Evolutionary conservation across 1,284 basidiomycete species (phyloP).

Genomic region (Trametes versicolor): DNA sequence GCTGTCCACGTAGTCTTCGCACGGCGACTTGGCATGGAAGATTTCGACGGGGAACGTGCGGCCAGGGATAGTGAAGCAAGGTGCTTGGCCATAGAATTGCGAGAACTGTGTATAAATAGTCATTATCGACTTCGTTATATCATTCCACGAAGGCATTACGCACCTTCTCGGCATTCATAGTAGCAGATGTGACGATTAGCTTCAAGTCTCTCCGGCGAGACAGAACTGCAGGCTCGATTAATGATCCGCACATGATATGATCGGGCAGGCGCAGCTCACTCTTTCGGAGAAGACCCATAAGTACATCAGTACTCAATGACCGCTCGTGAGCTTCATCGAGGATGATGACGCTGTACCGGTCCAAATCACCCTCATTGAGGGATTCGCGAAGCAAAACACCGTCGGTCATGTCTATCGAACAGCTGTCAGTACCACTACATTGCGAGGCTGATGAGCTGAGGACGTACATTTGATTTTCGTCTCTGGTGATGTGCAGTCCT

Average conservation of each 20-base stretch:
- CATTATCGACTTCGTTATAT: background rate
- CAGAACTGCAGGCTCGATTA: constrained; percentile 67
- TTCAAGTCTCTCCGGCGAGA: constrained; percentile 93
- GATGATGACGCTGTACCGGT: constrained; percentile 95
- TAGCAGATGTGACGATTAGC: constrained; percentile 97
- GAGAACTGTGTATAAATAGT: constrained; percentile 74
- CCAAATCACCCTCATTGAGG: constrained; percentile 94
- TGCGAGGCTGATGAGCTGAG: background rate
- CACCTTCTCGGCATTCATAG: constrained; percentile 98
- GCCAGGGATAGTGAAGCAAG: constrained; percentile 96
- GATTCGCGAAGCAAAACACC: constrained; percentile 96
- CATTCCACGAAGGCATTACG: constrained; percentile 5
- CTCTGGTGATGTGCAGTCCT: constrained; percentile 92
- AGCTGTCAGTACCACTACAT: constrained; percentile 17
- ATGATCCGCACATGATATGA: constrained; percentile 10
- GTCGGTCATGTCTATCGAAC: constrained; percentile 90
- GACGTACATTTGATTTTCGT: constrained; percentile 95
- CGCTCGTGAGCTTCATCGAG: constrained; percentile 98
- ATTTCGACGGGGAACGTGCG: constrained; percentile 99
- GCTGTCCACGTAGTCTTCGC: constrained; percentile 98
- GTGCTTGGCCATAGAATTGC: constrained; percentile 93
- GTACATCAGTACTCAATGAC: constrained; percentile 94
- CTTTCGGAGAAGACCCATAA: constrained; percentile 96
- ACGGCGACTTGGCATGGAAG: constrained; percentile 95
- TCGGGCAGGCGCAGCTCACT: constrained; percentile 60